Evolutionary conservation across 768 basidiomycete species (phyloP), one percentile per base, ranked within the genome.

Genomic region (Suillus hirtellus): DNA sequence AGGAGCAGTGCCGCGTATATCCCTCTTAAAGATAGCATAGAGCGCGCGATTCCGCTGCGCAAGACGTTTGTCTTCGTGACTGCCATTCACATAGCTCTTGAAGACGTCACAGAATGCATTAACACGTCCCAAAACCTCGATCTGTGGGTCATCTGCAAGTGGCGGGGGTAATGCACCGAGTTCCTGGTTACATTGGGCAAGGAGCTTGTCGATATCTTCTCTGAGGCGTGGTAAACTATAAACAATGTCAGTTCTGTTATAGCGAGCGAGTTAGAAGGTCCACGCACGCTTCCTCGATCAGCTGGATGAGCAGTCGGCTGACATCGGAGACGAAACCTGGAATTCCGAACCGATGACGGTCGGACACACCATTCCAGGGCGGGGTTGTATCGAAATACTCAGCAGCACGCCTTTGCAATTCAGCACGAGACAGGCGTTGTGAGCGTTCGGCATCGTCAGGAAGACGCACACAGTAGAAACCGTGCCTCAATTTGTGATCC

Each of bases 391-490:
- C 40, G 65, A 83, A 83, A 60, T 78, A 82, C 0, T 54, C 50
- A 2, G 61, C 54, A 63, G 82, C 82, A 1, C 62, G 58, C n/a
- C 61, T 65, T n/a, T 82, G 73, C 4, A 80, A 77, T 9, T 73
- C 67, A 11, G 65, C 65, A 2, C 72, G 63, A 1, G 74, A 71
- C 14, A 80, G 73, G 8, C 70, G 68, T 24, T 64, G 68, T 4
- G 59, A 50, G 11, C 81, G 71, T 59, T 81, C 72, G 17, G 64
- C 70, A 64, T 79, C 80, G 1, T 76, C 74, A 0, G 79, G 81
- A 59, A 79, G 81, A 17, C 77, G 77, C 0, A 79, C 81, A 54
- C 80, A 79, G 59, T 77, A 82, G 60, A 81, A 82, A 27, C 82
- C 75, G 60, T 79, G 78, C 40, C 60, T 66, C 54, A 84, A 69